Evolutionary conservation across 331 rosid species (phyloP).

Genomic region (Spiraea crenata): DNA sequence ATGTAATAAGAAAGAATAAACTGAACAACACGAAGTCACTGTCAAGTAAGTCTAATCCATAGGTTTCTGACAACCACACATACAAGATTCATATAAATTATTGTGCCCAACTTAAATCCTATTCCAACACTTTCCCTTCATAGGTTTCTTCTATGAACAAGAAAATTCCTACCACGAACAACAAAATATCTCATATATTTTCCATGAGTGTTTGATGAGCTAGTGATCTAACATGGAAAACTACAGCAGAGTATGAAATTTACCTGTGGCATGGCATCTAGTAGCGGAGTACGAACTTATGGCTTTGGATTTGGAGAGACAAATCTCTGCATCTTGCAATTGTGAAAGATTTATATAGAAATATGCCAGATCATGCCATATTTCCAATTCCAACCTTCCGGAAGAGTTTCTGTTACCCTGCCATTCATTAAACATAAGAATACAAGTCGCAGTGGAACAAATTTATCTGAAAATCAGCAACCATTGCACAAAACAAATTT

Average conservation of each 20-base stretch:
- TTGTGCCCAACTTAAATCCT: too few relatives aligned
- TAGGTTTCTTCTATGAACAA: too few relatives aligned
- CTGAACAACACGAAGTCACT: too few relatives aligned
- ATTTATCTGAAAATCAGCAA: background rate
- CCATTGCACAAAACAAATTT: background rate
- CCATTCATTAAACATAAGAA: conserved; percentile 18
- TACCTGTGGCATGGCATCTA: conserved; percentile 74
- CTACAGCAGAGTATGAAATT: conserved; percentile 2
- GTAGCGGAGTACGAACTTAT: conserved; percentile 54
- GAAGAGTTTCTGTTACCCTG: conserved; percentile 50
- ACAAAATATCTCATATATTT: too few relatives aligned
- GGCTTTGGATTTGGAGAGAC: conserved; percentile 75
- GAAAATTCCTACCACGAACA: too few relatives aligned
- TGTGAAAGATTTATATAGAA: conserved; percentile 60
- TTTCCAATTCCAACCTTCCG: conserved; percentile 68
- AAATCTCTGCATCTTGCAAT: conserved; percentile 75
- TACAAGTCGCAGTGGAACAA: conserved; percentile 7
- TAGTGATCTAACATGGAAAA: background rate
- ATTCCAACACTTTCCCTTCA: too few relatives aligned
- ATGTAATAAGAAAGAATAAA: too few relatives aligned
- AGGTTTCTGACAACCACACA: too few relatives aligned
- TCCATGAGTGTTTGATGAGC: background rate
- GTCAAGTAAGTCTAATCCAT: too few relatives aligned
- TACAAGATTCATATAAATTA: too few relatives aligned
- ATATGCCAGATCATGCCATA: conserved; percentile 82